Evolutionary conservation across 176 grass and related monocot species (phyloP).

Genomic region (Oryza meridionalis): DNA sequence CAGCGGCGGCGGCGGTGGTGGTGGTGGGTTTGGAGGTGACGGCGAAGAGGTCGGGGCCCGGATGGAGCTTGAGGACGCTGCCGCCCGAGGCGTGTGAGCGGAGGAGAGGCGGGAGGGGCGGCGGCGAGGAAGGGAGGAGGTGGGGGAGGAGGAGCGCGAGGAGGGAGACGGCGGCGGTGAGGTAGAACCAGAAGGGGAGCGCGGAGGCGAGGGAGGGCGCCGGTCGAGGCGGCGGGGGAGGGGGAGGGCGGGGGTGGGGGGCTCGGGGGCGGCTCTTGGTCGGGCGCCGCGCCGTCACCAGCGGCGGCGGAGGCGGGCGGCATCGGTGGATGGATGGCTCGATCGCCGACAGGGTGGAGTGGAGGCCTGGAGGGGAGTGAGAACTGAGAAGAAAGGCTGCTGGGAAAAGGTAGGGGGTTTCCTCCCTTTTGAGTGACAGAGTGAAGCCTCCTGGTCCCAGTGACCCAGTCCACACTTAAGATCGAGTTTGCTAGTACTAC

Average conservation of each 20-base stretch:
- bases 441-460: no score
- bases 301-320: neutral
- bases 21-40: constrained; percentile 41
- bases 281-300: neutral
- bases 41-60: constrained; percentile 47
- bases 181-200: constrained; percentile 85
- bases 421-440: neutral
- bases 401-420: neutral
- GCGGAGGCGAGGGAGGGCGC: constrained; percentile 29
- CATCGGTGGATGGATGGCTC: constrained; percentile 28
- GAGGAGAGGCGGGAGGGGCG: constrained; percentile 42
- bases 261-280: neutral
- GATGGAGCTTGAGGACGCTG: constrained; percentile 56
- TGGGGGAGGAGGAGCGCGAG: constrained; percentile 62
- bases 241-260: constrained; percentile 26
- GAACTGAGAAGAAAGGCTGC: constrained; percentile 24
- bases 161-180: constrained; percentile 60
- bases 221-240: neutral
- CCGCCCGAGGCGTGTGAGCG: constrained; percentile 51
- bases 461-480: no score
- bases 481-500: neutral
- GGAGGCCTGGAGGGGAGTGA: neutral
- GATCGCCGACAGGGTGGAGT: neutral
- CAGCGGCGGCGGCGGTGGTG: neutral
- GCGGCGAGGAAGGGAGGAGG: constrained; percentile 12